A percentile compares a stretch with the other conserved stretches of the same genome.
Evolutionary conservation across 345 rosid species (phyloP).

Genomic region (Carallia pectinifolia): DNA sequence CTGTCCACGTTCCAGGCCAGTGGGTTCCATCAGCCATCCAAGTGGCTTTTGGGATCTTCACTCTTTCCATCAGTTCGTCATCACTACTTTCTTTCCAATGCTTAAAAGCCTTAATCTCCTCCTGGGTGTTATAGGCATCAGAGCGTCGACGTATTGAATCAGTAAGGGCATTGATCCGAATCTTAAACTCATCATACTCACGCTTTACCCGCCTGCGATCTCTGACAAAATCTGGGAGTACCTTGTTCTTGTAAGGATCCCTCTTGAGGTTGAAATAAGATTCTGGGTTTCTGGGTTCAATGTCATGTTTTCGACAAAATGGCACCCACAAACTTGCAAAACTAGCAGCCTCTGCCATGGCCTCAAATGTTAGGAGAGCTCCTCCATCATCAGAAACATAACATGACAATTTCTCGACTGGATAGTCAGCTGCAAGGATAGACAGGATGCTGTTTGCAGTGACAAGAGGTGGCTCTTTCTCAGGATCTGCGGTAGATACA

Average conservation of each 20-base stretch:
- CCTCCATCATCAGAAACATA: conserved; percentile 88
- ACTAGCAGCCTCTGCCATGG: conserved; percentile 93
- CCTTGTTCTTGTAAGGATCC: conserved; percentile 78
- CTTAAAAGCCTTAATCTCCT: conserved; percentile 68
- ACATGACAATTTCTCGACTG: conserved; percentile 74
- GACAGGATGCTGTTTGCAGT: conserved; percentile 86
- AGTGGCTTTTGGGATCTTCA: conserved; percentile 72
- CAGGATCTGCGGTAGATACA: conserved; percentile 86
- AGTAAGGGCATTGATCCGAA: conserved; percentile 61
- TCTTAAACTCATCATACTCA: conserved; percentile 80
- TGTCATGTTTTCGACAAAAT: conserved; percentile 71
- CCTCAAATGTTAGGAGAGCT: conserved; percentile 79
- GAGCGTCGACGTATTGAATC: conserved; percentile 70
- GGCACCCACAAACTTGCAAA: conserved; percentile 83
- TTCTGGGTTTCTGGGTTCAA: conserved; percentile 86
- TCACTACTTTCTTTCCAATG: conserved; percentile 44
- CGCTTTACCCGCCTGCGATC: conserved; percentile 70
- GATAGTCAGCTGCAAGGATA: conserved; percentile 72
- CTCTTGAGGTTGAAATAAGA: conserved; percentile 63
- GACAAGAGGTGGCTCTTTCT: conserved; percentile 78
- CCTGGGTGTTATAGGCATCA: conserved; percentile 70
- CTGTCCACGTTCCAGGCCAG: conserved; percentile 85
- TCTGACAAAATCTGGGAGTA: conserved; percentile 66
- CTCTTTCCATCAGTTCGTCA: conserved; percentile 48
- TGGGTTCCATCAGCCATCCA: conserved; percentile 86